These are phyloP conservation scores for Pseudogymnoascus sp. DNA, from an alignment of 2,329 filamentous ascomycete genomes.

Conservation along the genomic window DNA sequence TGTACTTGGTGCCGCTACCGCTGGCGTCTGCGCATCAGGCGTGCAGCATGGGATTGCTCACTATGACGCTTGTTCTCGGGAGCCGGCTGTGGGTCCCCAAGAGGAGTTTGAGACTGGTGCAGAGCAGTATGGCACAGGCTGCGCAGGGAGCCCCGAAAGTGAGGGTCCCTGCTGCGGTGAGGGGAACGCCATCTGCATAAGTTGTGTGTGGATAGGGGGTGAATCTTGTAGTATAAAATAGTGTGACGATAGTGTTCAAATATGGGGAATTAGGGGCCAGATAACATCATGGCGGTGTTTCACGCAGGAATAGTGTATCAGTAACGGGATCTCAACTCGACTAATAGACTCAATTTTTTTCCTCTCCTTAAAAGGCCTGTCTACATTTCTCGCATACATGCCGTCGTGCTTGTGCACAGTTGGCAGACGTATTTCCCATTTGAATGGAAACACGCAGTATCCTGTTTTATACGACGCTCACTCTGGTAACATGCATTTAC, in stretches of 20 bases:
- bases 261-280: background rate
- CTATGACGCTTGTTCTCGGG: constrained; percentile 72
- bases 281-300: constrained; percentile 3
- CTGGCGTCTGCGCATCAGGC: constrained; percentile 91
- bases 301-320: constrained; percentile 1
- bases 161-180: background rate
- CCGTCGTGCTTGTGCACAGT: background rate
- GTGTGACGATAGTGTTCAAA: constrained; percentile 10
- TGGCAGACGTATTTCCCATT: background rate
- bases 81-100: constrained; percentile 70
- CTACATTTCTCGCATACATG: constrained; percentile 6
- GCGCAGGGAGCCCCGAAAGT: background rate
- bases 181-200: background rate
- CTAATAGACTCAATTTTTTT: background rate
- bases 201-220: background rate
- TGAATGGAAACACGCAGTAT: background rate
- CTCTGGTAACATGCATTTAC: constrained; percentile 13
- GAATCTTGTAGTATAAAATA: background rate
- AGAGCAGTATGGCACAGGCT: constrained; percentile 29
- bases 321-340: constrained; percentile 12
- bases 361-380: background rate
- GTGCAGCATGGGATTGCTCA: constrained; percentile 77
- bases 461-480: constrained; percentile 7
- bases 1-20: constrained; percentile 87
- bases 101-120: constrained; percentile 54